Evolutionary conservation across 202 grass and related monocot species (phyloP).

Genomic region (Sporobolus alterniflorus): DNA sequence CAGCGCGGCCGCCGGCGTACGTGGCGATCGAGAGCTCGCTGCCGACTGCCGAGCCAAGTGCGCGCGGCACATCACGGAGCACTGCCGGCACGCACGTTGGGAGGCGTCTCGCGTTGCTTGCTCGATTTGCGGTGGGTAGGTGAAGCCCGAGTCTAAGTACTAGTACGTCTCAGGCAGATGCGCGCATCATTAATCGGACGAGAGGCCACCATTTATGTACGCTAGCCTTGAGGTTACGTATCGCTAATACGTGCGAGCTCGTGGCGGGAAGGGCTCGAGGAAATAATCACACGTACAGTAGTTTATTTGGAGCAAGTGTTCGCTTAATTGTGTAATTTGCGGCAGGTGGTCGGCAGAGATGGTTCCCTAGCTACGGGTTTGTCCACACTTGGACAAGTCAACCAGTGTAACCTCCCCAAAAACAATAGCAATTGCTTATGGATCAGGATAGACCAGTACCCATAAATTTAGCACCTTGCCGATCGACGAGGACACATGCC

Average conservation of each 20-base stretch:
- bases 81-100: background rate
- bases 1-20: background rate
- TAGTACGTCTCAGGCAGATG: too few species aligned
- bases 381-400: too few species aligned
- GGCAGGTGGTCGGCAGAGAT: too few species aligned
- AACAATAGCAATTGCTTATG: too few species aligned
- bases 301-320: too few species aligned
- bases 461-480: background rate
- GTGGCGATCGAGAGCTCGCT: constrained; percentile 1
- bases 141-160: background rate
- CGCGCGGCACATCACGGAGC: background rate
- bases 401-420: too few species aligned
- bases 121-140: background rate
- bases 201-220: background rate
- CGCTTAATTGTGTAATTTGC: too few species aligned
- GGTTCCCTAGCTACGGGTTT: too few species aligned
- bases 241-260: background rate
- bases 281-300: background rate
- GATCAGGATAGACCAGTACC: too few species aligned
- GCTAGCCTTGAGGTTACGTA: background rate
- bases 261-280: background rate
- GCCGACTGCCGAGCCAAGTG: background rate
- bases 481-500: background rate
- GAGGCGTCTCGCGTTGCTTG: background rate
- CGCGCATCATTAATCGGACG: background rate